Base-by-base conservation (phyloP, 108 stramenopile genomes). In the Cyclotella distinguenda region DNA sequence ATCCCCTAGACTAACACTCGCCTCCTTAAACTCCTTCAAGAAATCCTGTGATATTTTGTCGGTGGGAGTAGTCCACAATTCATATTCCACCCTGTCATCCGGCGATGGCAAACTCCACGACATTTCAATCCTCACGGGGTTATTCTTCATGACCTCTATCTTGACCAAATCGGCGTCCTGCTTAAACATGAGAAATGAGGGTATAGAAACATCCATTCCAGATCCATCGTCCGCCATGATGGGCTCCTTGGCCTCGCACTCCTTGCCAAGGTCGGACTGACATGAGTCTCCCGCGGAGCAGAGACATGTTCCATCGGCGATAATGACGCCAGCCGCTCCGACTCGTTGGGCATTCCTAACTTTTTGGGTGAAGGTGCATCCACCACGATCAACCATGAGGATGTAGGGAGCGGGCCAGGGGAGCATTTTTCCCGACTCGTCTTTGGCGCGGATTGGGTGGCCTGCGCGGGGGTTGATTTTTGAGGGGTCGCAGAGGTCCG, bases 211-310 rank as follows among this genome's bases (percentile, higher is more conserved):
- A 53, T 97, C 97, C 3, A 67, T 66, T 7, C 97, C 97, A 13
- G 81, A 83, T 12, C 97, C 97, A 62, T 98, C 97, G 62, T 98
- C 97, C 18, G 97, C 96, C 97, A 98, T 97, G 79, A 97, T 92
- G 44, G 97, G 97, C 71, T 96, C 95, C 6, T 78, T 62, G 2
- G 70, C 68, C 64, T 89, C 86, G 56, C 87, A 91, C 25, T 54
- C 73, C 44, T 64, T 60, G 13, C 65, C 77, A 30, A 57, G 58
- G 42, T 77, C 74, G 23, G 66, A 59, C 33, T 55, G 57, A 68
- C 80, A 78, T 10, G 52, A 0, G 31, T 79, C 60, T 3, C 63
- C 62, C 19, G 45, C 69, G 11, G 57, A 46, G 55, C 97, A 98
- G 32, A 95, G 66, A 72, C 97, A 98, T 26, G 67, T 74, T 68